Conservation (phyloP, 2,329 filamentous ascomycete genomes). For the Leptographium procerum region DNA sequence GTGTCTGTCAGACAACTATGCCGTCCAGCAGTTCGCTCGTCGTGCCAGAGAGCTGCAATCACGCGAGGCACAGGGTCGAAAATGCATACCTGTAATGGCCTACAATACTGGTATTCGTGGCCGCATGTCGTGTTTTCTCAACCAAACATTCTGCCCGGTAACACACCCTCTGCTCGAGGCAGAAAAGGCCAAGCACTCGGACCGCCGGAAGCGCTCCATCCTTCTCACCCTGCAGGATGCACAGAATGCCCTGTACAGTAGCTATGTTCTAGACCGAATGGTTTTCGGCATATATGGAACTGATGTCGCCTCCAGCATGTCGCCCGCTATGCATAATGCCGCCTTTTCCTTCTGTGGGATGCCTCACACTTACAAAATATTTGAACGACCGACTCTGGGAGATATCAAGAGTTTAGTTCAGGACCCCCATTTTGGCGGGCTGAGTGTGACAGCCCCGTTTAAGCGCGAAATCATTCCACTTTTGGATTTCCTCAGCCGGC, state of each 20-base stretch:
- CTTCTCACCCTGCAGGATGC: slow-evolving; percentile 42
- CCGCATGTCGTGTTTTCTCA: slow-evolving; percentile 25
- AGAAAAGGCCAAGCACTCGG: no score
- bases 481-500: slow-evolving; percentile 52
- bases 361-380: slow-evolving; percentile 53
- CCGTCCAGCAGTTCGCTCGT: slow-evolving; percentile 35
- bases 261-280: slow-evolving; percentile 52
- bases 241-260: slow-evolving; percentile 48
- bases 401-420: slow-evolving; percentile 47
- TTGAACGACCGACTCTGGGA: slow-evolving; percentile 46
- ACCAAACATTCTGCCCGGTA: slow-evolving; percentile 41
- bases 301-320: slow-evolving; percentile 56
- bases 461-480: slow-evolving; percentile 56
- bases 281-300: slow-evolving; percentile 58
- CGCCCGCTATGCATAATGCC: slow-evolving; percentile 61
- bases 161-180: no score
- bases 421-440: slow-evolving; percentile 51
- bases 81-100: slow-evolving; percentile 36
- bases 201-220: no score
- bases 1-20: slow-evolving; percentile 40
- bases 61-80: slow-evolving; percentile 27
- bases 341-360: slow-evolving; percentile 56
- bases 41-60: no score
- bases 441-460: slow-evolving; percentile 54
- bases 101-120: slow-evolving; percentile 33